Base-by-base conservation (phyloP, 495 filamentous ascomycete genomes). In the Xylaria intraflava region DNA sequence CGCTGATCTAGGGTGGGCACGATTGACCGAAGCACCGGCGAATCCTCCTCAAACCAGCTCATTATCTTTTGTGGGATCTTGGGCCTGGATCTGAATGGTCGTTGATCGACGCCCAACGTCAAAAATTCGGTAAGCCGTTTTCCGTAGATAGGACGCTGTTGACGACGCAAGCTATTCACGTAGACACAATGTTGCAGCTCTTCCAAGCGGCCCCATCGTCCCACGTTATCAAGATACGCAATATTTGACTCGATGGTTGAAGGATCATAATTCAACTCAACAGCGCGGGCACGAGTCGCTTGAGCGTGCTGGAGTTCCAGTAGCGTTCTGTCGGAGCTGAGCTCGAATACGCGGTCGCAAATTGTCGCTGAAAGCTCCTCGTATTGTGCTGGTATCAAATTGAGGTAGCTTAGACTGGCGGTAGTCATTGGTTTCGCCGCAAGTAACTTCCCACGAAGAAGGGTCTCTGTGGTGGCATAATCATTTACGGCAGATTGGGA, bases 81-180 rank as follows among this genome's bases (percentile, higher is more conserved):
- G 20, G 85, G 84, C n/a, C 69, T 67, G 27, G 77, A 73, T 54
- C 75, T 74, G 43, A 74, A 70, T 5, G 81, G 81, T 8, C 77
- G 76, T 26, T 78, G 70, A 16, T 77, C 65, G 19, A 78, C 64
- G 30, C 82, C 82, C 14, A 90, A 74, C 11, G 82, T 85, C 23
- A 93, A 69, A 23, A 86, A 74, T 22, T 90, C 81, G 17, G 92
- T 74, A 9, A 95, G 72, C 23, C 80, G 83, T 59, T 79, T 84
- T 46, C 88, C 89, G 57, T 90, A 95, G 2, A 95, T 75, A 2
- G 91, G 91, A 3, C 82, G 78, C 40, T 87, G 83, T 60, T 91
- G 86, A 46, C 88, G 86, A 26, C 90, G 86, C 14, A 90, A 80
- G 1, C 81, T 83, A 57, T 92, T 93, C 27, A 93, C 76, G 60